Evolutionary conservation across 2,329 filamentous ascomycete genomes (phyloP), one percentile per base, ranked within the genome.

Genomic region (Colletotrichum salicis): DNA sequence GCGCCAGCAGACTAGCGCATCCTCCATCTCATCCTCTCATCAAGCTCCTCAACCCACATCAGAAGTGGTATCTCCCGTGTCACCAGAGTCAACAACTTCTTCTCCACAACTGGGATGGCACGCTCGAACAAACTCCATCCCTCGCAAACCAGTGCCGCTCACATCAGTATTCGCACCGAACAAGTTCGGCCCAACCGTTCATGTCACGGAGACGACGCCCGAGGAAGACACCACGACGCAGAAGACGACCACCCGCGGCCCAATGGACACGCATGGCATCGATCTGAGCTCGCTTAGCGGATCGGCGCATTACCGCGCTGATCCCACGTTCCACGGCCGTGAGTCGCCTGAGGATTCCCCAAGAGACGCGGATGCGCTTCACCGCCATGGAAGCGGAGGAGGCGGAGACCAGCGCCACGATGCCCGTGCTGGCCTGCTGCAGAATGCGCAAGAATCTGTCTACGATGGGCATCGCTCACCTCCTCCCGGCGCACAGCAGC

Each of bases 231-330:
- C 10, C 11, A 58, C 56, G 33, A 24, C 59, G 15, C 37, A n/a
- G 4, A 51, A 31, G 54, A 59, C 29, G 41, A 41, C 45, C 29
- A 58, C 33, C 24, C 19, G 64, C 37, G 37, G 19, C 57, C 68
- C 63, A 52, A 71, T 68, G 64, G 69, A 71, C 54, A 58, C 59
- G 41, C 69, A 71, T 54, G 69, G 69, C 33, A 67, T 71, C 33
- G 69, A 71, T 58, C 58, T 71, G 37, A 68, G 69, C 41, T 68
- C 69, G 41, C 64, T 71, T 58, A 31, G 69, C 64, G 69, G 69
- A 63, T 67, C 68, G 64, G 52, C 64, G 58, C 68, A 58, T 13
- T 55, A 68, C 68, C 24, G 52, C 58, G 58, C 56, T 57, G 64
- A 71, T 62, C 56, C 37, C 22, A n/a, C 61, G 19, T 67, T 58